Evolutionary conservation across 1,284 basidiomycete genomes (phyloP).

Genomic region (Apiotrichum gamsii): DNA sequence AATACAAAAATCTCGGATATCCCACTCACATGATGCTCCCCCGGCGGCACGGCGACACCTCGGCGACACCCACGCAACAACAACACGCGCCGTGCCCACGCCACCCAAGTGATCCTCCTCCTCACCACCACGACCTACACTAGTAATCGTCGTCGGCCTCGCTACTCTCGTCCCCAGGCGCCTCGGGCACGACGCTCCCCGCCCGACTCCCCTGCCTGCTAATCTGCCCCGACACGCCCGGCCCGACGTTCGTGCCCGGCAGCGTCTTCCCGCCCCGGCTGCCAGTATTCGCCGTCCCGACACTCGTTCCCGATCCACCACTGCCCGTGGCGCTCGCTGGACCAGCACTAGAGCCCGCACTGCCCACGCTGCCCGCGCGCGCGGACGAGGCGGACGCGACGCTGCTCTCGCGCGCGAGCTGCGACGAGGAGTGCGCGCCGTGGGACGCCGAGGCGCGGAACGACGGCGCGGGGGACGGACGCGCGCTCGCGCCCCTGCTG

Average conservation of each 20-base stretch:
- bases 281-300: no score
- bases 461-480: background rate
- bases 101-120: background rate
- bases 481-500: background rate
- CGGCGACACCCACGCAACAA: no score
- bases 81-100: no score
- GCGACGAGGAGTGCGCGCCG: no score
- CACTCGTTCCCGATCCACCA: background rate
- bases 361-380: background rate
- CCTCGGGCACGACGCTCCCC: background rate
- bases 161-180: conserved; percentile 7
- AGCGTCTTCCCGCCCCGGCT: background rate
- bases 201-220: no score
- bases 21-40: no score
- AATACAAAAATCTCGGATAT: background rate
- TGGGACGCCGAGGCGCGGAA: background rate
- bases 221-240: conserved; percentile 1
- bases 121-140: background rate
- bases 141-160: conserved; percentile 19
- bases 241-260: background rate
- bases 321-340: no score
- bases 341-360: background rate
- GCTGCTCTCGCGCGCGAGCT: background rate
- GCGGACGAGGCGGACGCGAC: background rate
- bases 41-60: no score